These are phyloP conservation scores for Bryum argenteum DNA, from an alignment of 225 moss, liverwort and hornwort species.

Conservation along the genomic window DNA sequence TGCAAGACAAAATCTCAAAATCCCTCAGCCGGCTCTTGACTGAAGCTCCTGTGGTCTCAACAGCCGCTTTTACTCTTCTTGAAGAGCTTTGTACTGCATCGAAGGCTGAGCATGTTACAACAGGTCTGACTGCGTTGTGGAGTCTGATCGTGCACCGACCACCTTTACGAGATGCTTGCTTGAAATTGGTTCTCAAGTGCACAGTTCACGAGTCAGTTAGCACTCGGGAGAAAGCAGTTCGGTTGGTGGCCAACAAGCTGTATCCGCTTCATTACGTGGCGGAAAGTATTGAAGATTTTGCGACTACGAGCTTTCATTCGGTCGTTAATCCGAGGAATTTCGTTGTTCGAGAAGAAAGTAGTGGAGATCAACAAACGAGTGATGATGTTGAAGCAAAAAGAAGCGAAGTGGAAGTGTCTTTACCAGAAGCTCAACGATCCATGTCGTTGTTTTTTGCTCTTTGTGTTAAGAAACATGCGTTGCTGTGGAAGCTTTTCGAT, in stretches of 20 bases:
- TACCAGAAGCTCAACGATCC: conserved; percentile 91
- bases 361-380: conserved; percentile 54
- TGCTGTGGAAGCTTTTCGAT: conserved; percentile 78
- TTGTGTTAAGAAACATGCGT: conserved; percentile 94
- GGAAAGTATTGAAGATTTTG: conserved; percentile 83
- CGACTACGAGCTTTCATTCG: conserved; percentile 78
- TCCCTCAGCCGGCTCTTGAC: conserved; percentile 85
- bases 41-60: conserved; percentile 87
- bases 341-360: conserved; percentile 67
- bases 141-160: conserved; percentile 96
- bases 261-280: conserved; percentile 83
- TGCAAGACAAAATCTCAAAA: conserved; percentile 87
- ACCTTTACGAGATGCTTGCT: conserved; percentile 83
- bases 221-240: conserved; percentile 91
- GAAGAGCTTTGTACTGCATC: conserved; percentile 83
- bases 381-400: conserved; percentile 59
- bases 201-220: conserved; percentile 94
- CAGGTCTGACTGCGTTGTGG: conserved; percentile 96
- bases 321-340: conserved; percentile 70
- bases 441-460: conserved; percentile 98
- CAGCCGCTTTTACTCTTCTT: conserved; percentile 73
- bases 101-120: conserved; percentile 83
- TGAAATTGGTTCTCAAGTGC: conserved; percentile 92
- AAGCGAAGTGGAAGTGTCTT: conserved; percentile 50
- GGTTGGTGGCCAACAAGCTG: conserved; percentile 97